phyloP scores from a whole-genome alignment of 352 stramenopile species.

The Nothophytophthora sp. region DNA sequence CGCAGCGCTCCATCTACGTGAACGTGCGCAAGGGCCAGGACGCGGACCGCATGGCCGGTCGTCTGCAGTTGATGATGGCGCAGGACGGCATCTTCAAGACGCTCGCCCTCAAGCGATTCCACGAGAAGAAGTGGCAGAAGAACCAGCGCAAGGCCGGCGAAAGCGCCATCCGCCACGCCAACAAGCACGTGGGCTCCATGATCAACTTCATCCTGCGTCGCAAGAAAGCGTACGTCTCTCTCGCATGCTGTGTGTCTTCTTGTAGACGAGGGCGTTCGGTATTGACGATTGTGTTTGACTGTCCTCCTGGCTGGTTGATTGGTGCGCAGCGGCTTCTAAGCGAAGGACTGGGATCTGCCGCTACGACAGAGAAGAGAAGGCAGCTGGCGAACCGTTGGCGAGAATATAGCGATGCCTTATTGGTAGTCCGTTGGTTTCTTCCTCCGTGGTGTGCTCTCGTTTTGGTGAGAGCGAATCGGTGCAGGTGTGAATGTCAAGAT shows the following conservation, averaged over 20 bases:
- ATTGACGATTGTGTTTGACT: constrained; percentile 6
- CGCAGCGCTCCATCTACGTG: constrained; percentile 53
- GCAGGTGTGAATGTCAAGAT: constrained; percentile 20
- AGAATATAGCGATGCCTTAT: not conserved
- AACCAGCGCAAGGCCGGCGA: constrained; percentile 83
- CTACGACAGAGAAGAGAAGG: not conserved
- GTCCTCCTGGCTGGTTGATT: not conserved
- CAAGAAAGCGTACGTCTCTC: constrained; percentile 70
- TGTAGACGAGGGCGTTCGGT: no score
- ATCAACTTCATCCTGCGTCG: constrained; percentile 84
- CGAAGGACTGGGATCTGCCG: not conserved
- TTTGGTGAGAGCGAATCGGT: not conserved
- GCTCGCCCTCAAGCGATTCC: constrained; percentile 67
- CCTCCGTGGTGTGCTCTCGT: no score
- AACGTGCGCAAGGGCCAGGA: constrained; percentile 55
- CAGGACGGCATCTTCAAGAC: constrained; percentile 79
- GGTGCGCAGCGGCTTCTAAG: constrained; percentile 25
- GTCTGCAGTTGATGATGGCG: constrained; percentile 72
- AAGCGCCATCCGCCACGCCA: constrained; percentile 77
- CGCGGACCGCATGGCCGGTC: constrained; percentile 45
- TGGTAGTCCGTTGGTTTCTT: constrained; percentile 3
- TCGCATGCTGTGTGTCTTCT: not conserved
- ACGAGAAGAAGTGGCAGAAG: constrained; percentile 86
- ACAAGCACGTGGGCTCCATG: constrained; percentile 81
- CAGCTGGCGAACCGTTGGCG: not conserved